Conservation (phyloP, 805 yeast species). For the Blastobotrys muscicola region DNA sequence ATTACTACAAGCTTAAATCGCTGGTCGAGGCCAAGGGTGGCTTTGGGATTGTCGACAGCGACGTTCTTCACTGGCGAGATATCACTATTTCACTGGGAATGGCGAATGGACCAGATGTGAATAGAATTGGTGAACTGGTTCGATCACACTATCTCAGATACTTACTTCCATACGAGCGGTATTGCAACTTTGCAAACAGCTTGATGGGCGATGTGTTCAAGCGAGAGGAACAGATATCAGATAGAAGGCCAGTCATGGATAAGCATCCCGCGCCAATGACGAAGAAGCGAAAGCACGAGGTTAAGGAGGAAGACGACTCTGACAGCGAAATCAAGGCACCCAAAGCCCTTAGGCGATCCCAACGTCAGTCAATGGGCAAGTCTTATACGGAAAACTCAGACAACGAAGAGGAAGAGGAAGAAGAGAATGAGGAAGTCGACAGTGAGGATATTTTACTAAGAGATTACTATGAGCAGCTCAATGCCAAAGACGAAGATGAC, state of each 20-base stretch:
- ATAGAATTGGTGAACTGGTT: too few relatives aligned
- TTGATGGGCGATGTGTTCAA: too few relatives aligned
- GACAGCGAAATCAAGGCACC: constrained; percentile 1
- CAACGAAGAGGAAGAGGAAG: constrained; percentile 2
- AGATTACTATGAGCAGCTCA: not conserved
- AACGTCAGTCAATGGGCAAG: too few relatives aligned
- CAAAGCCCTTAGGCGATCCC: not conserved
- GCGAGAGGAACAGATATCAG: too few relatives aligned
- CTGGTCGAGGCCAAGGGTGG: constrained; percentile 23
- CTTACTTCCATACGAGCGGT: constrained; percentile 8
- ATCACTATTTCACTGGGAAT: not conserved
- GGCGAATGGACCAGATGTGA: too few relatives aligned
- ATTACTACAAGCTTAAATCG: constrained; percentile 24
- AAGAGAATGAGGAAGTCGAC: not conserved
- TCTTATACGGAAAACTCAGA: not conserved
- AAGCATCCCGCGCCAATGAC: too few relatives aligned
- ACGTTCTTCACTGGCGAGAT: not conserved
- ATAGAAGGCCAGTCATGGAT: too few relatives aligned
- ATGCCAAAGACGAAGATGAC: constrained; percentile 2
- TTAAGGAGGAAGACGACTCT: constrained; percentile 6
- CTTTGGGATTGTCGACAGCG: constrained; percentile 16
- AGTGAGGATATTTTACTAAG: constrained; percentile 2
- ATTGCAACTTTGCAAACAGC: not conserved
- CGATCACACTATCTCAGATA: too few relatives aligned
- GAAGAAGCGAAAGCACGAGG: constrained; percentile 1